Evolutionary conservation across 129 eudicot genomes (phyloP).

Genomic region (Pulicaria dysenterica): DNA sequence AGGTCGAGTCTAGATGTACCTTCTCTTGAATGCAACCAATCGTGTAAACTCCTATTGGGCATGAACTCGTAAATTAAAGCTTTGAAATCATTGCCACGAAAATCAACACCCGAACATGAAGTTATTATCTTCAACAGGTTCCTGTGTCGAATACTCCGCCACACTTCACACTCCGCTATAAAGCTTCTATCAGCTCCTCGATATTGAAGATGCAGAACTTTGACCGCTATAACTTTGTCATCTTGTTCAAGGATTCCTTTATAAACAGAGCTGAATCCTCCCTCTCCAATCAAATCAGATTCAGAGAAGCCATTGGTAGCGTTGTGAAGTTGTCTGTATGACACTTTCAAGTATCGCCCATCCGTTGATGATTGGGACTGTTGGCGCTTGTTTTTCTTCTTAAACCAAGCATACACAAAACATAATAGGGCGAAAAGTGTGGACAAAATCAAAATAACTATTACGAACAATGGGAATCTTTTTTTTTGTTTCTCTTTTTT

Average conservation of each 20-base stretch:
- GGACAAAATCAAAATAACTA: conserved; percentile 15
- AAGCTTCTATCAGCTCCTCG: conserved; percentile 29
- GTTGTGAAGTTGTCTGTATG: conserved; percentile 19
- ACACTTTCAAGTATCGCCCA: neutral
- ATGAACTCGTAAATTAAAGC: conserved; percentile 42
- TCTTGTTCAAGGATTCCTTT: conserved; percentile 32
- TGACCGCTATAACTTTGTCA: conserved; percentile 31
- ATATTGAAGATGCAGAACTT: conserved; percentile 26
- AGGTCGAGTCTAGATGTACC: neutral
- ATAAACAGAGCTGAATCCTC: conserved; percentile 33
- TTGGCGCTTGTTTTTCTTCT: conserved; percentile 1
- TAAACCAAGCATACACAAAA: conserved; percentile 5
- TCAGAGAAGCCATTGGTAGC: conserved; percentile 38
- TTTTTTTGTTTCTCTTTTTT: neutral
- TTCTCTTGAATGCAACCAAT: conserved; percentile 24
- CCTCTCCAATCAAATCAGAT: conserved; percentile 33
- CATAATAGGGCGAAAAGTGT: neutral
- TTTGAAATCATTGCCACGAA: conserved; percentile 30
- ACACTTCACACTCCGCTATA: conserved; percentile 32
- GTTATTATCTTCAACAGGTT: conserved; percentile 39
- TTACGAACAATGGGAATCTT: neutral
- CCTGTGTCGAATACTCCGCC: conserved; percentile 29
- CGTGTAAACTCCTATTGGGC: conserved; percentile 31
- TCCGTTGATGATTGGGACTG: neutral
- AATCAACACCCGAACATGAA: conserved; percentile 34